A percentile compares a stretch with the other conserved stretches of the same genome.
Evolutionary conservation across 2,329 filamentous ascomycete species (phyloP).

Genomic region (Microcyclospora pomicola): DNA sequence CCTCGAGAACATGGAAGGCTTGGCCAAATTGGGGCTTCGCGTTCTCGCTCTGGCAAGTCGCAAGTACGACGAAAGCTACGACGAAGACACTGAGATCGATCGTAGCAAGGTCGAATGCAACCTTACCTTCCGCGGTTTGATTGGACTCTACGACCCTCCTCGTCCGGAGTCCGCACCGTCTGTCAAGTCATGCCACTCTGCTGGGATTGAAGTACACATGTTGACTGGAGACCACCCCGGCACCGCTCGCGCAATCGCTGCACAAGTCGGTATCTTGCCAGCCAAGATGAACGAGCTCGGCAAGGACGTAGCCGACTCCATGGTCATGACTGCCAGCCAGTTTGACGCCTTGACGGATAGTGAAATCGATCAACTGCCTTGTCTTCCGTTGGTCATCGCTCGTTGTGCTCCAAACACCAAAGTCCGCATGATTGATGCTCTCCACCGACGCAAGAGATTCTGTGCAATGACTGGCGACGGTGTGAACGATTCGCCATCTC

Average conservation of each 20-base stretch:
- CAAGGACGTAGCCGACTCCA: constrained; percentile 48
- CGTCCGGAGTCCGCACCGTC: constrained; percentile 64
- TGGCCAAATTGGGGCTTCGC: constrained; percentile 53
- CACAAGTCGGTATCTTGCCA: constrained; percentile 62
- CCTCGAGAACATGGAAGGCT: constrained; percentile 52
- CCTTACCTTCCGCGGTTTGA: constrained; percentile 64
- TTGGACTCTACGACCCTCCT: constrained; percentile 76
- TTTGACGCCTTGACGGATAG: constrained; percentile 40
- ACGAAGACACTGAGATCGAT: constrained; percentile 23
- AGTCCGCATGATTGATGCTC: constrained; percentile 78
- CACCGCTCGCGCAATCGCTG: constrained; percentile 65
- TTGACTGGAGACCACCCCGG: constrained; percentile 70
- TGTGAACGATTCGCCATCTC: constrained; percentile 72
- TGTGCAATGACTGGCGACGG: constrained; percentile 84
- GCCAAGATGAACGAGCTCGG: constrained; percentile 46
- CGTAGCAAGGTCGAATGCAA: constrained; percentile 52
- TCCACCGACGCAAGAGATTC: constrained; percentile 61
- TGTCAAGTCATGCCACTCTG: constrained; percentile 55
- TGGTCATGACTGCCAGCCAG: constrained; percentile 55
- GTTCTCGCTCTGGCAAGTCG: constrained; percentile 50
- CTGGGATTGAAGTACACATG: constrained; percentile 72
- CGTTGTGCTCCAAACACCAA: constrained; percentile 78
- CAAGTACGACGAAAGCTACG: constrained; percentile 20
- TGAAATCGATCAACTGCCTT: constrained; percentile 59
- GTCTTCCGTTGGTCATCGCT: constrained; percentile 68